Conservation (phyloP, 2,329 filamentous ascomycete species). For the Colletotrichum liaoningense region DNA sequence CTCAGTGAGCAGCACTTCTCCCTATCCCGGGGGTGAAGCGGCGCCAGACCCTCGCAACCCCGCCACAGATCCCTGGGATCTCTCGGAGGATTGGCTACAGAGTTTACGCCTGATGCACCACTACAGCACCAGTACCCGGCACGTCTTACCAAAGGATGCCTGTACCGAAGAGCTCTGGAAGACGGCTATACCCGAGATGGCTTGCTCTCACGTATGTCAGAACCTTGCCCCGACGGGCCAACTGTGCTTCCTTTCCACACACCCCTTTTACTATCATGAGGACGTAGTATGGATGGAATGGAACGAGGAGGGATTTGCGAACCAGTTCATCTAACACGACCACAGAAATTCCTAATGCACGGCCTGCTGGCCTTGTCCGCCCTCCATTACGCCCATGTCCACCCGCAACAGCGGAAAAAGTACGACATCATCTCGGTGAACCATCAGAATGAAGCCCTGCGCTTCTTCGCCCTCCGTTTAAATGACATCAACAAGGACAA, state of each 20-base stretch:
- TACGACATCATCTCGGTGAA: slow-evolving; percentile 45
- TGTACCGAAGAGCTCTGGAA: slow-evolving; percentile 35
- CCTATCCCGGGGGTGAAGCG: slow-evolving; percentile 1
- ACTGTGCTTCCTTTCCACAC: not conserved
- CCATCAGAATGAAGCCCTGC: slow-evolving; percentile 46
- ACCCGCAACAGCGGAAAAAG: slow-evolving; percentile 38
- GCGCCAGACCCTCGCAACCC: not conserved
- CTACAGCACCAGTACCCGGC: slow-evolving; percentile 44
- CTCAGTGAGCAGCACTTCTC: slow-evolving; percentile 16
- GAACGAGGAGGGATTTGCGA: not conserved
- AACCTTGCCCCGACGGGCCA: not conserved
- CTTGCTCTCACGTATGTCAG: slow-evolving; percentile 27
- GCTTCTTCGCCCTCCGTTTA: slow-evolving; percentile 43
- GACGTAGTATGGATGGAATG: slow-evolving; percentile 29
- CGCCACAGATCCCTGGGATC: slow-evolving; percentile 34
- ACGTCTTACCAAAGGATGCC: slow-evolving; percentile 42
- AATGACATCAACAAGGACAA: slow-evolving; percentile 42
- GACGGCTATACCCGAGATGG: slow-evolving; percentile 28
- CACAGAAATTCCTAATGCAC: slow-evolving; percentile 44
- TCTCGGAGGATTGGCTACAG: slow-evolving; percentile 43
- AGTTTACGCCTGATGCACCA: slow-evolving; percentile 52
- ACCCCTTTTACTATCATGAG: slow-evolving; percentile 39
- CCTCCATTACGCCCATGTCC: slow-evolving; percentile 43
- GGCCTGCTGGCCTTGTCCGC: slow-evolving; percentile 46
- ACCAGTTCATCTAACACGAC: not conserved